Evolutionary conservation across 2,329 filamentous ascomycete species (phyloP), one percentile per base, ranked within the genome.

Genomic region (Nothomitra cinnamomea): DNA sequence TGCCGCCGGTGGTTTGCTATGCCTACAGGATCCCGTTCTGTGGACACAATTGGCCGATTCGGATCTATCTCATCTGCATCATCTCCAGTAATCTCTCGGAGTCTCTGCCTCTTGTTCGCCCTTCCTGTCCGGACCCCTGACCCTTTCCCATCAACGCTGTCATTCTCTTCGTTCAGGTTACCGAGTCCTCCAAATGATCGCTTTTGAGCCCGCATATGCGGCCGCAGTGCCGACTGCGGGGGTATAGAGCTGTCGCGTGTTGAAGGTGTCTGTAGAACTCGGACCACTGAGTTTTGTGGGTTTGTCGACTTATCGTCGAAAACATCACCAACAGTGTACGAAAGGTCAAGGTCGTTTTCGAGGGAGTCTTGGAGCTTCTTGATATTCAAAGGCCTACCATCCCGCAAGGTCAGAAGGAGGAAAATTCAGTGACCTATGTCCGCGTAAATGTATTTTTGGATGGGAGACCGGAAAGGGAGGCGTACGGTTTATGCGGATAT

Each of bases 251-350:
- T 43, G 15, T 54, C 53, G 25, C 53, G 53, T 32, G 50, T 35
- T 28, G 35, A 42, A 47, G 53, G 53, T 17, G 19, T 32, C 35
- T 55, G 53, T 8, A 55, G 12, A 2, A 55, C 53, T 32, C 40
- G 35, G 6, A 55, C 53, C 13, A 55, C 47, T n/a, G 52, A 53
- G 42, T 36, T 43, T 38, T 32, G 32, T 17, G 38, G 52, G 22
- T 43, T 24, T 13, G 52, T 40, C 22, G 35, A 55, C 40, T 57
- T 56, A 17, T 60, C 59, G 35, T 59, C 56, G 25, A 60, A 60
- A 24, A 57, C 40, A 24, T 58, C 56, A 41, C 57, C 53, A 15
- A 60, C 53, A 13, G 43, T 56, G 32, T 57, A 48, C 21, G 42
- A 19, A 17, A 56, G 47, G 35, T 58, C 56, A 15, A 60, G 43